Base-by-base conservation (phyloP, 225 moss, liverwort and hornwort species). In the Pseudoscleropodium purum region DNA sequence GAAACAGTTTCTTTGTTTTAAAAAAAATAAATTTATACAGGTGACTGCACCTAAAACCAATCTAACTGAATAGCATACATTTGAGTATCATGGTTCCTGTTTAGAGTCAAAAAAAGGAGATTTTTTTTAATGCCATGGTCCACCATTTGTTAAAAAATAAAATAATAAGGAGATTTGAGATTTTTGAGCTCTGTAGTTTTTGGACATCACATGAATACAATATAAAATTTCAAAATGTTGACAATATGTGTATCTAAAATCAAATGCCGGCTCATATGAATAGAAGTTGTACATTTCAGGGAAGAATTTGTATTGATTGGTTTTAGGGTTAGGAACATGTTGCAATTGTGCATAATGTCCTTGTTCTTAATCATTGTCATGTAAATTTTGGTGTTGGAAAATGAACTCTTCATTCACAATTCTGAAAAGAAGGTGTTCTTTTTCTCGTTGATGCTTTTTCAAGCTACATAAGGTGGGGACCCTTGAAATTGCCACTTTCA, bases 251-350 rank as follows among this genome's bases (percentile, higher is more conserved):
- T 20, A 33, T 76, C 4, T 0, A 13, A 11, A 51, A 33, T 12
- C 0, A 2, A 21, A 2, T 12, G 2, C 1, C 34, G 0, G 0
- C 1, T 52, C 2, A 14, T 1, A 14, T 13, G 21, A 36, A 13
- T 14, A 7, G 9, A 52, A 52, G 24, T 23, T 36, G 9, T 34
- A 34, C 21, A 51, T 5, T 34, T 52, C 24, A 77, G 3, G 5
- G 5, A 52, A 51, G 8, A 75, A 49, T 49, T 0, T 13, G 3
- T 52, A 21, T 0, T 1, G 0, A 8, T 20, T 76, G 14, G 7
- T 77, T 21, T 52, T 34, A 8, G 14, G 2, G 15, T 36, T 34
- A 8, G 14, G 2, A 36, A 52, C 3, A 24, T 15, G 15, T 37
- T 54, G 25, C 54, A 52, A 77, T 14, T 21, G 36, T 0, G 0